Conservation (phyloP, 2,329 filamentous ascomycete genomes). For the Paramyrothecium sp. region DNA sequence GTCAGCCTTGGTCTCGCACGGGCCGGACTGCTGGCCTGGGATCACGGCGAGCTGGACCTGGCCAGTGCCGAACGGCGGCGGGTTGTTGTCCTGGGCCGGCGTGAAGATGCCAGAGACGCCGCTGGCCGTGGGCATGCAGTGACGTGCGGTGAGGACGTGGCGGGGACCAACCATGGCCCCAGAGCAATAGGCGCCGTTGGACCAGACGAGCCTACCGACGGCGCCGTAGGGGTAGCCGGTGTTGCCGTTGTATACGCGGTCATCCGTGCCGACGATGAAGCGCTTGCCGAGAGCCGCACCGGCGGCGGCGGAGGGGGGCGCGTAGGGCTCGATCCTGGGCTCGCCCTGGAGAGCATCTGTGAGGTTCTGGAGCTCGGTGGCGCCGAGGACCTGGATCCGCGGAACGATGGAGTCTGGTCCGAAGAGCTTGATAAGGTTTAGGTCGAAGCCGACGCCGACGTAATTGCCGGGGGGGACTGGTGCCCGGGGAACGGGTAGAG, state of each 20-base stretch:
- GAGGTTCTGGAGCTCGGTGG: neutral
- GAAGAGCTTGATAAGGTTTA: too few relatives aligned
- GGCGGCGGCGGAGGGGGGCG: neutral
- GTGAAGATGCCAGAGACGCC: constrained; percentile 15
- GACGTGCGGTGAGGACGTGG: constrained; percentile 23
- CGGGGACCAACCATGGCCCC: constrained; percentile 25
- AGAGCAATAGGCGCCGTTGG: constrained; percentile 19
- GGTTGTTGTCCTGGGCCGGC: constrained; percentile 18
- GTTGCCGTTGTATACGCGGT: constrained; percentile 16
- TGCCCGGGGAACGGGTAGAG: too few relatives aligned
- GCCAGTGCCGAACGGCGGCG: constrained; percentile 10
- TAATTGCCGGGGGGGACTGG: too few relatives aligned
- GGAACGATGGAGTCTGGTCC: too few relatives aligned
- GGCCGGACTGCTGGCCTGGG: neutral
- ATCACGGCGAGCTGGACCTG: neutral
- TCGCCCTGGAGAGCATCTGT: neutral
- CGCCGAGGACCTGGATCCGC: too few relatives aligned
- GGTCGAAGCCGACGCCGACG: too few relatives aligned
- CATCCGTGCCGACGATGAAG: constrained; percentile 17
- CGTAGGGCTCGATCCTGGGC: neutral
- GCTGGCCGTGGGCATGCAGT: constrained; percentile 18
- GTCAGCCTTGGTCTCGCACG: constrained; percentile 19
- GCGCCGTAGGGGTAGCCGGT: constrained; percentile 16
- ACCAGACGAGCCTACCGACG: constrained; percentile 17
- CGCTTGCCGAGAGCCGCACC: constrained; percentile 8